phyloP scores from a whole-genome alignment of 2,329 filamentous ascomycete genomes.

The Neonectria magnoliae region DNA sequence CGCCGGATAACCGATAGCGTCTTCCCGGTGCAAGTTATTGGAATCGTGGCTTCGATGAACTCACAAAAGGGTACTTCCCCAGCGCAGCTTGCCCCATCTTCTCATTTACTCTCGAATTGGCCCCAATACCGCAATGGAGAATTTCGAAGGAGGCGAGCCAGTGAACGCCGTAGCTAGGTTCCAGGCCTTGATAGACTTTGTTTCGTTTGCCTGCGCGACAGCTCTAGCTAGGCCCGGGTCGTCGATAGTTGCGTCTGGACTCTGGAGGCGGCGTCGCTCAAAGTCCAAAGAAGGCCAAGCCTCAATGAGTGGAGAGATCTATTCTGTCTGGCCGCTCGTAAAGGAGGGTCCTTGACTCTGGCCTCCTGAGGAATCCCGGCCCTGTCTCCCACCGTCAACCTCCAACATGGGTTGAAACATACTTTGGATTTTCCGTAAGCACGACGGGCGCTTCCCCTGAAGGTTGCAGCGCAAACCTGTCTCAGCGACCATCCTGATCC shows the following conservation, averaged over 20 bases:
- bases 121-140: slow-evolving; percentile 1
- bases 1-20: neutral
- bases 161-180: slow-evolving; percentile 17
- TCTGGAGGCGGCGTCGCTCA: slow-evolving; percentile 13
- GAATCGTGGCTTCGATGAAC: neutral
- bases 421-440: neutral
- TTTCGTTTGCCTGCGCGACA: slow-evolving; percentile 31
- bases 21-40: neutral
- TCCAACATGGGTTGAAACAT: slow-evolving; percentile 16
- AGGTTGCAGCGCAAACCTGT: slow-evolving; percentile 4
- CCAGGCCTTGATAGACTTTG: slow-evolving; percentile 33
- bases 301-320: slow-evolving; percentile 4
- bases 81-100: neutral
- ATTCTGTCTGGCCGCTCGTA: neutral
- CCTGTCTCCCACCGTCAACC: slow-evolving; percentile 5
- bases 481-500: slow-evolving; percentile 1
- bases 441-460: slow-evolving; percentile 6
- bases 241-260: slow-evolving; percentile 27
- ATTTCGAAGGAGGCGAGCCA: neutral
- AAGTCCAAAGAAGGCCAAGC: slow-evolving; percentile 7
- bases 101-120: slow-evolving; percentile 6
- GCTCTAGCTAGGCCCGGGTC: slow-evolving; percentile 20
- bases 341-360: slow-evolving; percentile 2
- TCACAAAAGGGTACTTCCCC: neutral
- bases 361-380: neutral